Base-by-base conservation (phyloP, 148 eudicot species). In the Vaccinium darrowii region DNA sequence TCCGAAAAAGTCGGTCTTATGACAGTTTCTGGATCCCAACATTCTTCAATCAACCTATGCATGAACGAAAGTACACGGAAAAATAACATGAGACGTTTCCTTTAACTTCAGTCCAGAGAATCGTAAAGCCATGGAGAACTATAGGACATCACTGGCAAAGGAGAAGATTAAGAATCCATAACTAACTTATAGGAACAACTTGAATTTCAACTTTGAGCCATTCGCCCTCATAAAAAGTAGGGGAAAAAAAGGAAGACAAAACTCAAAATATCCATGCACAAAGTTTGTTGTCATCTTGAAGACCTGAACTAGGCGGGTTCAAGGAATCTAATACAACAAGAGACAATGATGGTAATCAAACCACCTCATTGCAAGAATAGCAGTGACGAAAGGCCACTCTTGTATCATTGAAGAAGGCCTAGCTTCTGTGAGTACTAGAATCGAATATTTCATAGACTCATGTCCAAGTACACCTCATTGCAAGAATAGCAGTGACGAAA, bases 21-120 rank as follows among this genome's bases (percentile, higher is more conserved):
- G 53, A 85, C 85, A 15, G 90, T 56, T 71, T 91, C 85, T 43
- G 77, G 86, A 56, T 87, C 87, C 98, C 98, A 97, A 82, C 99
- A 97, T 88, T 90, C 93, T 86, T 96, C 99, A 27, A 96, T 89
- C 89, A 96, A 92, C 85, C 99, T 96, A 88, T 57, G 56, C 84
- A 83, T 52, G 73, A 62, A 50, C 47, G 56, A 77, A n/a, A 82
- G 73, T 50, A 72, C 81, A 49, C 5, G 30, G 52, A 33, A 78
- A 81, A 30, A 21, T 36, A 79, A 76, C 25, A 75, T 75, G 54
- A 86, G 50, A 69, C 16, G 23, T 65, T 36, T 8, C 47, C 36
- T 73, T 19, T 50, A 60, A 65, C 8, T 76, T 67, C 43, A 33
- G 47, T 30, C 18, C 80, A 77, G 18, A 23, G 8, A 53, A 50